Conservation (phyloP, 2,329 filamentous ascomycete genomes). For the Aschersonia sp. region DNA sequence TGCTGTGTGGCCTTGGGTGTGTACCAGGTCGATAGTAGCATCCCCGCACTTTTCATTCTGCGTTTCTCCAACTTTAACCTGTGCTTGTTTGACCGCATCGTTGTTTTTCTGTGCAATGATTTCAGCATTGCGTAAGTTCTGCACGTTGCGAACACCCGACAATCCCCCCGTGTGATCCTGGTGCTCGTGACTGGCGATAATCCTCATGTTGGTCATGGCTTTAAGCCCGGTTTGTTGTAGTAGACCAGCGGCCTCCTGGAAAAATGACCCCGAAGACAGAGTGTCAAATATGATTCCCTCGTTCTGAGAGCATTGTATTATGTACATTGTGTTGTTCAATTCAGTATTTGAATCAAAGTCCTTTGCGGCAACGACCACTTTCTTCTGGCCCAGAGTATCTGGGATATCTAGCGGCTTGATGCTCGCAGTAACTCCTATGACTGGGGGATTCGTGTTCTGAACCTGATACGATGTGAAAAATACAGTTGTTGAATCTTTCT, state of each 20-base stretch:
- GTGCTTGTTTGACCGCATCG: background rate
- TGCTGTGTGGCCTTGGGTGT: constrained; percentile 3
- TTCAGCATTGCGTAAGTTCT: background rate
- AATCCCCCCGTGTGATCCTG: constrained; percentile 2
- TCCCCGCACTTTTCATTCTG: background rate
- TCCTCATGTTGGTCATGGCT: background rate
- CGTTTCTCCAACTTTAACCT: background rate
- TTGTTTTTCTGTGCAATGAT: constrained; percentile 4
- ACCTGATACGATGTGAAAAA: background rate
- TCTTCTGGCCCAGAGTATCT: background rate
- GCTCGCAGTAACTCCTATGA: background rate
- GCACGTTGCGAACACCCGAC: background rate
- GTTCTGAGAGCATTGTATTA: background rate
- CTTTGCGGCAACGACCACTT: background rate
- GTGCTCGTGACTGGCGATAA: constrained; percentile 3
- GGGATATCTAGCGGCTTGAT: background rate
- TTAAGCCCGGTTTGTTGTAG: background rate
- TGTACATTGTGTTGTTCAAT: background rate
- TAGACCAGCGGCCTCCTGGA: background rate
- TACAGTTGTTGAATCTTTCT: background rate
- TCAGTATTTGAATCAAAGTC: background rate
- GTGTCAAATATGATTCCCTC: background rate
- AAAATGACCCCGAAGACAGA: background rate
- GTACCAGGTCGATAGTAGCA: background rate
- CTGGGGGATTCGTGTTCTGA: background rate